Evolutionary conservation across 805 yeast genomes (phyloP).

Genomic region (Suhomyces canberraensis): DNA sequence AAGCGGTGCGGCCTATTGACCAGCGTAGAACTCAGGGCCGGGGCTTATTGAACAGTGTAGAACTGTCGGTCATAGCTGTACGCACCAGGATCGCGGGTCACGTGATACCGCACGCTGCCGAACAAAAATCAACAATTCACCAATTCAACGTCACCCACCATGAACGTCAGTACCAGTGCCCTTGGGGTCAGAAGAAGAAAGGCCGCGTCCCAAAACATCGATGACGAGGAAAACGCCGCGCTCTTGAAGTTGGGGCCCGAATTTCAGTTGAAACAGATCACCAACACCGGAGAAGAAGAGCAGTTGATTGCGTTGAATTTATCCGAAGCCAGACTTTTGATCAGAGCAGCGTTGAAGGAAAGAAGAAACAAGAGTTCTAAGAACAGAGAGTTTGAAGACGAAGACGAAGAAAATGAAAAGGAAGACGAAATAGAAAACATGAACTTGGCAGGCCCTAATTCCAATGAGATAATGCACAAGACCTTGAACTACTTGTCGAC

Average conservation of each 20-base stretch:
- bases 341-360: conserved; percentile 84
- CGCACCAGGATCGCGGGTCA: no score
- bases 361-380: conserved; percentile 39
- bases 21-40: no score
- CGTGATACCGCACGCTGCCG: background rate
- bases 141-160: conserved; percentile 19
- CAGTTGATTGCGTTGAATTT: conserved; percentile 81
- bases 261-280: conserved; percentile 74
- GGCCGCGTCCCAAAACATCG: conserved; percentile 54
- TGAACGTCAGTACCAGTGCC: conserved; percentile 90
- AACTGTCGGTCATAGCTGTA: no score
- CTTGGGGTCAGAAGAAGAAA: conserved; percentile 78
- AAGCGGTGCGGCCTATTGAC: no score
- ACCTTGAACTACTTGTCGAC: conserved; percentile 82
- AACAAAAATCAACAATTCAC: background rate
- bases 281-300: conserved; percentile 75
- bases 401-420: conserved; percentile 36
- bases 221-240: conserved; percentile 92
- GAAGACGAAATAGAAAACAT: conserved; percentile 46
- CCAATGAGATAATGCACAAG: conserved; percentile 85
- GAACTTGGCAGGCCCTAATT: conserved; percentile 63
- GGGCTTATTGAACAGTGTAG: no score
- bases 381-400: conserved; percentile 22
- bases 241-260: conserved; percentile 88
- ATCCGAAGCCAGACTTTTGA: conserved; percentile 84